Evolutionary conservation across 1,139 yeast species (phyloP), one percentile per base, ranked within the genome.

Genomic region (Meyerozyma elateridarum): DNA sequence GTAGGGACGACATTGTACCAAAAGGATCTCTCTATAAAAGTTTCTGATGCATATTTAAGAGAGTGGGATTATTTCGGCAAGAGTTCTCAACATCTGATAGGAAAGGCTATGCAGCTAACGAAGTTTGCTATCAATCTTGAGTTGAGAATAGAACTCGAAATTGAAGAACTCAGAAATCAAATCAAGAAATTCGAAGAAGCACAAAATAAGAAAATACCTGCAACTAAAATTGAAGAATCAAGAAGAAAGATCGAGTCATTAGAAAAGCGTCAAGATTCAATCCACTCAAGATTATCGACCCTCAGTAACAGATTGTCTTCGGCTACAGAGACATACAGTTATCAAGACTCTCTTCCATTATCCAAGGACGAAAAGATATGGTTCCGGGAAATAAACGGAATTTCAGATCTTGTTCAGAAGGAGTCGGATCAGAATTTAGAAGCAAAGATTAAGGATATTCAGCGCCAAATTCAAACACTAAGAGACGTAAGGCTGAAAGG

Each of bases 331-430:
- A 41, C 44, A 12, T 33, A 48, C 8, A 52, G 47, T 25, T 44
- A 48, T 8, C 32, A 40, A 4, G 48, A 45, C 19, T 38, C 55
- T 1, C 39, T 59, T 8, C 70, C 70, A 4, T 42, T 66, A 14
- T 61, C 70, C 0, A 42, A 46, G 4, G 57, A 57, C 5, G 74
- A 68, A 38, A 52, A 43, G 29, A 33, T 36, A 4, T 68, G 72
- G 71, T 55, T 61, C 31, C 50, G 50, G 21, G 72, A 68, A 37
- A 46, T 68, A 18, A 64, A 66, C 35, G 21, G 43, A 1, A 42
- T 60, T 19, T 52, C 42, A 34, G 35, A 29, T 5, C 34, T 40
- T 15, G 30, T 49, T 4, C 35, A 37, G 8, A 29, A 36, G 12
- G 44, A 37, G 13, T 31, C 34, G 3, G 25, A 27, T 3, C 36